Percentiles rank a stretch among this genome's conserved stretches.
These are phyloP conservation scores for Fraxinus platypoda DNA, from an alignment of 305 asterid genomes.

Conservation along the genomic window DNA sequence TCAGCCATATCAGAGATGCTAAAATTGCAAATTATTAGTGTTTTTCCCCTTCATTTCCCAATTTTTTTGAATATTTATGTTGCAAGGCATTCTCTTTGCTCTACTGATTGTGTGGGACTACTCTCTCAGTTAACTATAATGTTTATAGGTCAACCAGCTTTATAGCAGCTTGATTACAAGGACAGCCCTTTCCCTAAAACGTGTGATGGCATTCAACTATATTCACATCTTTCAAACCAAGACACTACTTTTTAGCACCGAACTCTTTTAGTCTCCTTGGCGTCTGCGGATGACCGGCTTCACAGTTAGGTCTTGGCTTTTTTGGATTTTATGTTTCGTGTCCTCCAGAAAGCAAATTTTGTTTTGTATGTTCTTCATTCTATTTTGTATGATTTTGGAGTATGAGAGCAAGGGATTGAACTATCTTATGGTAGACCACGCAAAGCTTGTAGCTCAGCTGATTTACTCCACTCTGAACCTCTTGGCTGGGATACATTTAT, in stretches of 20 bases:
- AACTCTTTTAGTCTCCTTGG: not conserved
- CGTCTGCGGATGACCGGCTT: not conserved
- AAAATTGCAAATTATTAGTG: not conserved
- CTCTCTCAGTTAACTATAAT: not conserved
- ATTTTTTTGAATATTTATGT: not conserved
- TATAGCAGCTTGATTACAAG: not conserved
- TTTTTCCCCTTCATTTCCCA: not conserved
- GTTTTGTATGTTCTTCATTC: not conserved
- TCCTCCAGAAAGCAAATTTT: not conserved
- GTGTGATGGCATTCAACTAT: not conserved
- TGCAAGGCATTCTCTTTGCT: not conserved
- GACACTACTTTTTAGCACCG: not conserved
- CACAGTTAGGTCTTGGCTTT: not conserved
- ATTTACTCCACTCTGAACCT: not conserved
- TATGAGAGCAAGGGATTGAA: not conserved
- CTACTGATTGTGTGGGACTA: not conserved
- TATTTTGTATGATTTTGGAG: not conserved
- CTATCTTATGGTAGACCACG: not conserved
- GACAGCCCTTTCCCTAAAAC: not conserved
- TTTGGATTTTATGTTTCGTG: not conserved
- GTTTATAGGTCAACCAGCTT: not conserved
- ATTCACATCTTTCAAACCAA: not conserved
- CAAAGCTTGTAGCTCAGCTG: not conserved
- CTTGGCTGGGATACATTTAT: not conserved
- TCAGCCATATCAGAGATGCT: not conserved